A percentile compares a stretch with the other conserved stretches of the same genome.
Evolutionary conservation across 371 early-diverging fungal genomes (phyloP).

Genomic region (Apophysomyces ossiformis): DNA sequence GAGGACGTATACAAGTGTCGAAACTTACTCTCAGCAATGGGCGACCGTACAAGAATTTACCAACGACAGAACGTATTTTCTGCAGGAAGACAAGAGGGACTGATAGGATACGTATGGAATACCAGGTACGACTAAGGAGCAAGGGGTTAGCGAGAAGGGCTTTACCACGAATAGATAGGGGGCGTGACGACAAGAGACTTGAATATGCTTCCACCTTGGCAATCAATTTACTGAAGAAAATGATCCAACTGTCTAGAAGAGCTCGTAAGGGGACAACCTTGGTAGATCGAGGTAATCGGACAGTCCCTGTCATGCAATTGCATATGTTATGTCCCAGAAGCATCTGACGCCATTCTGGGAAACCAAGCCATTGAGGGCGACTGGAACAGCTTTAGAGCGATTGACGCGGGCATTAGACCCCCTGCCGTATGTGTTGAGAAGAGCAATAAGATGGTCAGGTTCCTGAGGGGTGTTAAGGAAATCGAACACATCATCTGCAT

Average conservation of each 20-base stretch:
- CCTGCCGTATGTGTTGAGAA: neutral
- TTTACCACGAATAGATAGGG: constrained; percentile 21
- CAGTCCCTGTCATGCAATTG: neutral
- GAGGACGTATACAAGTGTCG: constrained; percentile 3
- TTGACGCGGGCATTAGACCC: constrained; percentile 18
- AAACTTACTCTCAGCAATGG: neutral
- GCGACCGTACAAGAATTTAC: neutral
- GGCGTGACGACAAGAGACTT: neutral
- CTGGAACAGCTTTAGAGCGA: constrained; percentile 1
- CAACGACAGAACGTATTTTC: neutral
- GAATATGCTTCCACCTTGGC: no score
- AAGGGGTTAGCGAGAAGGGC: constrained; percentile 23
- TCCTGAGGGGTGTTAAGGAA: neutral
- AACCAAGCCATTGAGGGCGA: neutral
- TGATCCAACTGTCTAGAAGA: no score
- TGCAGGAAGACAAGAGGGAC: neutral
- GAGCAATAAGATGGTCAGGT: neutral
- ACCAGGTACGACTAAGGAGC: constrained; percentile 12
- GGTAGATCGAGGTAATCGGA: constrained; percentile 2
- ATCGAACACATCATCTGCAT: constrained; percentile 19
- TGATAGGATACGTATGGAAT: neutral
- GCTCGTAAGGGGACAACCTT: constrained; percentile 25
- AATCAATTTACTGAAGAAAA: no score
- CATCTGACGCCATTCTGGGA: neutral
- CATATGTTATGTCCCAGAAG: neutral